Conservation (phyloP, 306 rosid species). For the Begonia fuchsioides region DNA sequence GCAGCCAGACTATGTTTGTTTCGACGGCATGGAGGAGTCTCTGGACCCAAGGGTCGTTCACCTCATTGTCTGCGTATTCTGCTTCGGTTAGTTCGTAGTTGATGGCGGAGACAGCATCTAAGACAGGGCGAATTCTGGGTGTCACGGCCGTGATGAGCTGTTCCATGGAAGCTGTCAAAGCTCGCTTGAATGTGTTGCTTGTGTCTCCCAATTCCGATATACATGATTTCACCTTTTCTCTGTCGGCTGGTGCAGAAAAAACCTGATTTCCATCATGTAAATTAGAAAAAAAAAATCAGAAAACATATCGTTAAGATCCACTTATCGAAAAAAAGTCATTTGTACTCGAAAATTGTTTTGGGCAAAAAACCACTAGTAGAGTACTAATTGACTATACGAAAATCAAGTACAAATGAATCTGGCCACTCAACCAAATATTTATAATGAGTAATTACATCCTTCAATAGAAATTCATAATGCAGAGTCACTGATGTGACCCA, state of each 20-base stretch:
- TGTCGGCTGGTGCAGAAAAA: conserved; percentile 65
- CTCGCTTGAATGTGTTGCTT: conserved; percentile 84
- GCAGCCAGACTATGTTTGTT: conserved; percentile 74
- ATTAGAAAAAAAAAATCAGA: too few relatives aligned
- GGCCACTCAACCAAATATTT: too few relatives aligned
- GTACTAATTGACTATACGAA: too few relatives aligned
- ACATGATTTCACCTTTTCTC: conserved; percentile 87
- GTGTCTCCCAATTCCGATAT: conserved; percentile 77
- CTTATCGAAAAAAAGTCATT: too few relatives aligned
- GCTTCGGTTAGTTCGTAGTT: conserved; percentile 83
- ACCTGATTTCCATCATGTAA: conserved; percentile 21
- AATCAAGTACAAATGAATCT: too few relatives aligned
- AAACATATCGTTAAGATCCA: too few relatives aligned
- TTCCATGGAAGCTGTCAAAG: conserved; percentile 59
- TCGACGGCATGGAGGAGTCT: conserved; percentile 90
- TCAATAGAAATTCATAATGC: too few relatives aligned
- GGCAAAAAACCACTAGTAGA: too few relatives aligned
- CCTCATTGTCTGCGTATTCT: conserved; percentile 88
- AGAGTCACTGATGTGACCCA: too few relatives aligned
- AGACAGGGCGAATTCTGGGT: conserved; percentile 68
- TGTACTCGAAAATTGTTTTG: too few relatives aligned
- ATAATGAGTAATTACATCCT: too few relatives aligned
- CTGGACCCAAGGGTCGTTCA: conserved; percentile 98
- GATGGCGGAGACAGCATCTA: conserved; percentile 73
- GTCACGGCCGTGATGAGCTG: conserved; percentile 70